These are phyloP conservation scores for Dothideomycetidae sp. DNA, from an alignment of 2,329 filamentous ascomycete species.

Conservation along the genomic window DNA sequence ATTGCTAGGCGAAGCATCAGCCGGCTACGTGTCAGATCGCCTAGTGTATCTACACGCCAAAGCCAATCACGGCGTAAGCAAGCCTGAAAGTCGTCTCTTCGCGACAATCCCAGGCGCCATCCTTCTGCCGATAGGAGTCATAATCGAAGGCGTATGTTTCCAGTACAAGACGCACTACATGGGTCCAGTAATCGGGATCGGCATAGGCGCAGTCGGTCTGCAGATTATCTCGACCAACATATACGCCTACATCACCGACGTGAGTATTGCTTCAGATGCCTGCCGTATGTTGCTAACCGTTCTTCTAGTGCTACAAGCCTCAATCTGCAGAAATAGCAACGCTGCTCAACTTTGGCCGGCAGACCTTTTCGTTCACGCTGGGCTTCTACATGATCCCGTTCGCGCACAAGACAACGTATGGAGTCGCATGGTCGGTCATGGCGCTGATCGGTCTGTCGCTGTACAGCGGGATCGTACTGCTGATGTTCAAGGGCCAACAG, in stretches of 20 bases:
- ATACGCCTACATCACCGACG: constrained; percentile 24
- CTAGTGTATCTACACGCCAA: constrained; percentile 19
- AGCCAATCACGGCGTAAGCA: constrained; percentile 16
- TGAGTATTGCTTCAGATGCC: neutral
- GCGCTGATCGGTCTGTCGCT: constrained; percentile 11
- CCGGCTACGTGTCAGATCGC: constrained; percentile 18
- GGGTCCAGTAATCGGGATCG: constrained; percentile 26
- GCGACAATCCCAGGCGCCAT: constrained; percentile 19
- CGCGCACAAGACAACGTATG: constrained; percentile 13
- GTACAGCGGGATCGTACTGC: constrained; percentile 8
- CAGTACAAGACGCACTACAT: constrained; percentile 21
- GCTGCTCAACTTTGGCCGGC: constrained; percentile 23
- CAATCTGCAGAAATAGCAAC: constrained; percentile 24
- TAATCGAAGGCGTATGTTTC: constrained; percentile 20
- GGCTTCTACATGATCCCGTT: constrained; percentile 21
- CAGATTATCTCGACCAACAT: constrained; percentile 25
- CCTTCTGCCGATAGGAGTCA: constrained; percentile 18
- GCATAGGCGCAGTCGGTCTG: constrained; percentile 22
- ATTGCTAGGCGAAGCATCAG: constrained; percentile 16
- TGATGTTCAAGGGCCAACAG: constrained; percentile 10
- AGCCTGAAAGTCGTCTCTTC: constrained; percentile 23
- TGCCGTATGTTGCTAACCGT: constrained; percentile 1
- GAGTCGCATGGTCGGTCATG: constrained; percentile 12
- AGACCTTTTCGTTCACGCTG: constrained; percentile 22
- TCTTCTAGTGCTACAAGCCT: constrained; percentile 22